A percentile compares a stretch with the other conserved stretches of the same genome.
Evolutionary conservation across 2,329 filamentous ascomycete genomes (phyloP).

Genomic region (Fusarium odoratissimum): DNA sequence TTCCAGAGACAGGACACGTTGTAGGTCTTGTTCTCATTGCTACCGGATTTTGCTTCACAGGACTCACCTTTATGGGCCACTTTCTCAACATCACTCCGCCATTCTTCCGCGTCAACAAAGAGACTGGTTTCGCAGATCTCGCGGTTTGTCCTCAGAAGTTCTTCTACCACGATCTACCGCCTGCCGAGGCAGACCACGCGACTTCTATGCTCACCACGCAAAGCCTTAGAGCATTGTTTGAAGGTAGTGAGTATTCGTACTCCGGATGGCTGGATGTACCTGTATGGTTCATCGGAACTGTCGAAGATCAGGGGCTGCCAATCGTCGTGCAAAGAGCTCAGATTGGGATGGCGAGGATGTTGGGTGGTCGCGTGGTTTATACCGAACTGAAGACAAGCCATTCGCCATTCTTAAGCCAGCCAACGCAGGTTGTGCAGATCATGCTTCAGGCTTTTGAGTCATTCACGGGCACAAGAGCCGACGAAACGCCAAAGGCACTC

Average conservation of each 20-base stretch:
- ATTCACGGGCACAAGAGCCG: background rate
- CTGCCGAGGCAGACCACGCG: background rate
- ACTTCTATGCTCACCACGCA: slow-evolving; percentile 2
- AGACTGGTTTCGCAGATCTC: background rate
- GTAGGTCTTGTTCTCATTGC: background rate
- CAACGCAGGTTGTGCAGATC: background rate
- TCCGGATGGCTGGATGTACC: background rate
- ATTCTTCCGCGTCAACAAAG: background rate
- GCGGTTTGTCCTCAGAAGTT: background rate
- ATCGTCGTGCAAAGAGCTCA: background rate
- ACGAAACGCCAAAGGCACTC: rapidly evolving
- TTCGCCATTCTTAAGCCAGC: background rate
- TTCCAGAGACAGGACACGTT: background rate
- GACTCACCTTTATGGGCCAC: background rate
- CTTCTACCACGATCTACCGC: background rate
- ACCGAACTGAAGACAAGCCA: background rate
- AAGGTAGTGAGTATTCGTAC: background rate
- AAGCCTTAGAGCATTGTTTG: background rate
- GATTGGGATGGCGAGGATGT: background rate
- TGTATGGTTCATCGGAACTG: slow-evolving; percentile 1
- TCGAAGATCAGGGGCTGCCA: background rate
- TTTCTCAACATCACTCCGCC: background rate
- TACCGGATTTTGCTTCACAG: background rate
- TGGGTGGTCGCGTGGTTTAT: background rate
- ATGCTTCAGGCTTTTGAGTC: background rate